These are phyloP conservation scores for Magnolia kwangsiensis DNA, from an alignment of 164 flowering plant genomes.

Conservation along the genomic window DNA sequence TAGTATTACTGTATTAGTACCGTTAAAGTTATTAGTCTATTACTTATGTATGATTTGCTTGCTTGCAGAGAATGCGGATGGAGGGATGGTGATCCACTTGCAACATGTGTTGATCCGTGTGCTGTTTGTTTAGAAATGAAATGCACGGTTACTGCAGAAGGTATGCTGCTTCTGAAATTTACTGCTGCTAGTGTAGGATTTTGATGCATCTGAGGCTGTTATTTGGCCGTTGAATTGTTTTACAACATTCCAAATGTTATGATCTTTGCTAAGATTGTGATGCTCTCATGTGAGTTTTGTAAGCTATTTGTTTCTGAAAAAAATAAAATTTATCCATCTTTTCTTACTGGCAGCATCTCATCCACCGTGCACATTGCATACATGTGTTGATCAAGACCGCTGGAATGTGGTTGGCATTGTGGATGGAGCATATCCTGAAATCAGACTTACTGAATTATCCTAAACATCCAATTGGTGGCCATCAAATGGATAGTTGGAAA, in stretches of 20 bases:
- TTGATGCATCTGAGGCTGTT: background rate
- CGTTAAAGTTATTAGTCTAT: background rate
- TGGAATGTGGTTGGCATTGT: background rate
- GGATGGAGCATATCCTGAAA: background rate
- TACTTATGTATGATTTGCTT: background rate
- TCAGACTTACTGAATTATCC: background rate
- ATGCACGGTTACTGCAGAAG: constrained; percentile 88
- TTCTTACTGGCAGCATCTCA: no score
- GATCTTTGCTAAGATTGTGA: background rate
- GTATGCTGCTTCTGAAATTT: constrained; percentile 31
- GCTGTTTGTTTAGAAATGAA: constrained; percentile 84
- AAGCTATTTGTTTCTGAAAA: background rate
- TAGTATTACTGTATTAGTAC: background rate
- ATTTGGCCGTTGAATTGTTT: background rate
- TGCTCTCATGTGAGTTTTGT: background rate
- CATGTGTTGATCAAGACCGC: background rate
- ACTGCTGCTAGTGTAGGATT: background rate
- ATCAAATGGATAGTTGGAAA: no score
- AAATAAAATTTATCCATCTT: no score
- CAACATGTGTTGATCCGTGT: constrained; percentile 70
- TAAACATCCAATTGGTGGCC: background rate
- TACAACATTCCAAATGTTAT: background rate
- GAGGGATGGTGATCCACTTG: constrained; percentile 39
- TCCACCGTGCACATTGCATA: no score
- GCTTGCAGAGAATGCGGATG: constrained; percentile 83